A percentile compares a stretch with the other conserved stretches of the same genome.
These are phyloP conservation scores for Actinomortierella wolfii DNA, from an alignment of 371 early-diverging fungal species.

Conservation along the genomic window DNA sequence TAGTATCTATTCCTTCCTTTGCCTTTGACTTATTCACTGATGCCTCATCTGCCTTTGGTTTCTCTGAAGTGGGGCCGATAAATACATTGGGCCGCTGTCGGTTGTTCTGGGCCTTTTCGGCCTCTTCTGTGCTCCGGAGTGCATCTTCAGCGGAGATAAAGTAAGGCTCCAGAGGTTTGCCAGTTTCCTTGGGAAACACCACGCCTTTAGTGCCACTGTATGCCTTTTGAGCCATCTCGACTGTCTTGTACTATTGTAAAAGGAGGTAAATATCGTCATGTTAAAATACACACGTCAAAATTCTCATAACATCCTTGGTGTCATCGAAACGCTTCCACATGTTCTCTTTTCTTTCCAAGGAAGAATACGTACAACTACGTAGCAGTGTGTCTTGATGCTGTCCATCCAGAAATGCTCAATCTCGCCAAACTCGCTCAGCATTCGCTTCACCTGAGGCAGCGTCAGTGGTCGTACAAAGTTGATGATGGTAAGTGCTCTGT, in stretches of 20 bases:
- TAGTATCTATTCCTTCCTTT: conserved; percentile 13
- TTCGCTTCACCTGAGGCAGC: conserved; percentile 60
- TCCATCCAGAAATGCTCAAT: conserved; percentile 83
- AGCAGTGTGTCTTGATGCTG: conserved; percentile 83
- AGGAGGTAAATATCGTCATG: neutral
- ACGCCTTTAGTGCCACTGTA: conserved; percentile 57
- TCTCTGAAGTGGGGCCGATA: conserved; percentile 50
- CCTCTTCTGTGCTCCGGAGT: conserved; percentile 59
- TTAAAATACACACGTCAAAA: neutral
- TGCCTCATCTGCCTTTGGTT: conserved; percentile 18
- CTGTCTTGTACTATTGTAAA: conserved; percentile 56
- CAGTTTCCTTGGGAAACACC: conserved; percentile 72
- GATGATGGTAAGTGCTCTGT: conserved; percentile 61
- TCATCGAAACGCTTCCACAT: neutral
- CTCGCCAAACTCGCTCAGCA: conserved; percentile 68
- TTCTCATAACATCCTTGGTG: neutral
- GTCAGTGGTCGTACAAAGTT: conserved; percentile 82
- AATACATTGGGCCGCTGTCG: conserved; percentile 29
- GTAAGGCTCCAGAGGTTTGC: conserved; percentile 60
- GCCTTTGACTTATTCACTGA: neutral
- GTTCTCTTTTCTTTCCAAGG: neutral
- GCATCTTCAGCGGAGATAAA: conserved; percentile 62
- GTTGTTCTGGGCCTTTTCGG: conserved; percentile 60
- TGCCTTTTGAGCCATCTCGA: conserved; percentile 58
- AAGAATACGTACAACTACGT: conserved; percentile 66